These are phyloP conservation scores for Penicillium sclerotigenum DNA, from an alignment of 2,329 filamentous ascomycete genomes.

Conservation along the genomic window DNA sequence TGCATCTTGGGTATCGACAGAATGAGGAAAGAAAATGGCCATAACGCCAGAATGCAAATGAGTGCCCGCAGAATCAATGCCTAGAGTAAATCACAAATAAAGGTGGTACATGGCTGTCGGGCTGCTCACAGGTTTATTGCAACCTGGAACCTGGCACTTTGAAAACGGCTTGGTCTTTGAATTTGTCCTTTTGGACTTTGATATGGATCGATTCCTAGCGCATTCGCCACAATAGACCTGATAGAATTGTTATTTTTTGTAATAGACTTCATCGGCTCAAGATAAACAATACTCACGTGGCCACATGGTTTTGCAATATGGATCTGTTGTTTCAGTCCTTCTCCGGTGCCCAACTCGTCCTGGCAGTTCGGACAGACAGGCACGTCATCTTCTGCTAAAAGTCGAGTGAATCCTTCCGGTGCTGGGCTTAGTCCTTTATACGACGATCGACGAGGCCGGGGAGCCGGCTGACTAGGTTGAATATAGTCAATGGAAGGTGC, in stretches of 20 bases:
- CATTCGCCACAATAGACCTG: conserved; percentile 52
- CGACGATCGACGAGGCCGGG: background rate
- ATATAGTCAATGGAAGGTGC: conserved; percentile 11
- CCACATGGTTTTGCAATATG: conserved; percentile 90
- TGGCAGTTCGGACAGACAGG: conserved; percentile 84
- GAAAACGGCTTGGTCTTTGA: conserved; percentile 41
- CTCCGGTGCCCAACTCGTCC: conserved; percentile 75
- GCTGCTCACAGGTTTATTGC: conserved; percentile 39
- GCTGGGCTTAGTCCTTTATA: conserved; percentile 65
- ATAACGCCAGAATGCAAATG: conserved; percentile 25
- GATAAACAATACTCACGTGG: conserved; percentile 62
- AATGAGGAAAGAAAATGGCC: conserved; percentile 9
- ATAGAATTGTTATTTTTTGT: conserved; percentile 5
- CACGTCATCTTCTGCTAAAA: conserved; percentile 67
- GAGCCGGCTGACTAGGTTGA: background rate
- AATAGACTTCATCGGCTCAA: background rate
- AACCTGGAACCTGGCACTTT: conserved; percentile 44
- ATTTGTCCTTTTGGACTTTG: conserved; percentile 34
- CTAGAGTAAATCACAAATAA: conserved; percentile 39
- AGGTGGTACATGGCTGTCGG: conserved; percentile 47
- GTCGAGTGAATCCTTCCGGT: conserved; percentile 75
- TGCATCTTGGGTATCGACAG: conserved; percentile 25
- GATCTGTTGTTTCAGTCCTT: conserved; percentile 72
- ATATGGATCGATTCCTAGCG: conserved; percentile 39
- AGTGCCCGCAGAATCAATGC: conserved; percentile 1